These are phyloP conservation scores for Xerocomus brunneocitrinus DNA, from an alignment of 768 basidiomycete genomes.

Conservation along the genomic window DNA sequence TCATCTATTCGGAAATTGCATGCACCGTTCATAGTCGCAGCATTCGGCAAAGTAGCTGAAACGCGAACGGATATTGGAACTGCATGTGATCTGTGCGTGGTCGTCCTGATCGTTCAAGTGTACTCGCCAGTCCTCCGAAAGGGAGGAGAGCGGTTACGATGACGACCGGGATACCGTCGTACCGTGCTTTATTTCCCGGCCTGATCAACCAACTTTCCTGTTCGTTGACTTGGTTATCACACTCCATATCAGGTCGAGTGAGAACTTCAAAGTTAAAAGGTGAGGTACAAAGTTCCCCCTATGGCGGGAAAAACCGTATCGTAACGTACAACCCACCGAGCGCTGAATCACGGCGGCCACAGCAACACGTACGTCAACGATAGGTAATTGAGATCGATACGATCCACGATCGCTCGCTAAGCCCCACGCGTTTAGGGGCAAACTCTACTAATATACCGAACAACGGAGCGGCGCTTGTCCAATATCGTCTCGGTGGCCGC, in stretches of 20 bases:
- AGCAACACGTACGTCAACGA: not conserved
- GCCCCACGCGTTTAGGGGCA: slow-evolving; percentile 5
- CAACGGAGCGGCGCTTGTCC: not conserved
- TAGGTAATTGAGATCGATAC: slow-evolving; percentile 12
- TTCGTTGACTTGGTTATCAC: slow-evolving; percentile 1
- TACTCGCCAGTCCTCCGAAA: too few species aligned
- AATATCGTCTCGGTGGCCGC: not conserved
- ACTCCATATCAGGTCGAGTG: slow-evolving; percentile 1
- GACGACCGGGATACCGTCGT: slow-evolving; percentile 25
- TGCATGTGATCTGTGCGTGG: not conserved
- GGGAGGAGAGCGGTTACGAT: slow-evolving; percentile 18
- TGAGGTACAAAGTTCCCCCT: slow-evolving; percentile 20
- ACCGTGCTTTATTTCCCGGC: slow-evolving; percentile 27
- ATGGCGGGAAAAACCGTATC: slow-evolving; percentile 3
- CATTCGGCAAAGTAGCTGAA: too few species aligned
- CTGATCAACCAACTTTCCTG: slow-evolving; percentile 23
- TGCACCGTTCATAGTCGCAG: too few species aligned
- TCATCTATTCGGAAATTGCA: too few species aligned
- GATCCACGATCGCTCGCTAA: slow-evolving; percentile 10
- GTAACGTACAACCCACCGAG: slow-evolving; percentile 7
- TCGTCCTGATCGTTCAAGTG: too few species aligned
- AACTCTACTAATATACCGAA: not conserved
- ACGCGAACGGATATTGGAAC: too few species aligned
- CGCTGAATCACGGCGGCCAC: slow-evolving; percentile 1
- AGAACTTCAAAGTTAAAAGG: not conserved